phyloP scores from a whole-genome alignment of 2,329 filamentous ascomycete species.

The Scortechinia acanthostroma region DNA sequence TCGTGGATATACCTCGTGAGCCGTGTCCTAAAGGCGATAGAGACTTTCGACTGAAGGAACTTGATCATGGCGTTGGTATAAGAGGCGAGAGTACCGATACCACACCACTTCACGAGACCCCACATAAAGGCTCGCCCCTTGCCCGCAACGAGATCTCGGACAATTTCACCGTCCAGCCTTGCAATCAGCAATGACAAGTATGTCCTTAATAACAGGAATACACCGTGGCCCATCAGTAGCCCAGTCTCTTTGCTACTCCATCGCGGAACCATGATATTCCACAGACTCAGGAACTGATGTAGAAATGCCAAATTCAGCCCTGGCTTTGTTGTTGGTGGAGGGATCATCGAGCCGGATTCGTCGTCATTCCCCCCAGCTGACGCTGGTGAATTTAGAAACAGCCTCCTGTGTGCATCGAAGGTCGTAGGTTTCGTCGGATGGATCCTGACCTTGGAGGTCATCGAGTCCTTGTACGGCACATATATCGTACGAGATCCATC shows the following conservation, averaged over 20 bases:
- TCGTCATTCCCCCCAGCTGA: not conserved
- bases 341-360: conserved; percentile 62
- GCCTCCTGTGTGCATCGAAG: conserved; percentile 87
- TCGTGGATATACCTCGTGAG: conserved; percentile 96
- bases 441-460: conserved; percentile 85
- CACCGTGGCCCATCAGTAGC: conserved; percentile 76
- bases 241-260: conserved; percentile 96
- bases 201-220: conserved; percentile 84
- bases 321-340: conserved; percentile 83
- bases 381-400: conserved; percentile 80
- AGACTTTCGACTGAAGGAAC: conserved; percentile 93
- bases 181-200: conserved; percentile 92
- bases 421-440: conserved; percentile 84
- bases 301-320: conserved; percentile 91
- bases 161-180: conserved; percentile 88
- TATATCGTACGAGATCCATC: conserved; percentile 93
- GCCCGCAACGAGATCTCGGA: conserved; percentile 89
- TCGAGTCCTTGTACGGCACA: conserved; percentile 75
- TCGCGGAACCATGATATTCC: conserved; percentile 95
- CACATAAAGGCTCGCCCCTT: conserved; percentile 81
- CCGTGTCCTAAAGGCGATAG: conserved; percentile 91
- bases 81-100: conserved; percentile 83
- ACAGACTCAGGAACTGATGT: conserved; percentile 89
- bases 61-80: conserved; percentile 99
- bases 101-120: conserved; percentile 91